A percentile compares a stretch with the other conserved stretches of the same genome.
phyloP scores from a whole-genome alignment of 1,284 basidiomycete genomes.

The Cerioporus squamosus region DNA sequence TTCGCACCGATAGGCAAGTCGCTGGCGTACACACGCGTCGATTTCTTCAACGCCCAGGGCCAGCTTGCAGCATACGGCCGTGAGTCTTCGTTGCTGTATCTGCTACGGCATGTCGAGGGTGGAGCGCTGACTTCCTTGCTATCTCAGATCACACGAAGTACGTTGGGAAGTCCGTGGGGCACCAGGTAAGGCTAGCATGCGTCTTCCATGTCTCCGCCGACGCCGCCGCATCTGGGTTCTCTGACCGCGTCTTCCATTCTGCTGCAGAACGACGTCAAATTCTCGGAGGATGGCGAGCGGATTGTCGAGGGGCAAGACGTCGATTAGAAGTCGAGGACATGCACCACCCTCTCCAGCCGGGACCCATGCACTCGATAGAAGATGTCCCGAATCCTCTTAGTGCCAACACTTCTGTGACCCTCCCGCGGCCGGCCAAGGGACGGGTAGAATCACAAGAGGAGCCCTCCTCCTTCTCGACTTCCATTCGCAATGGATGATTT shows the following conservation, averaged over 20 bases:
- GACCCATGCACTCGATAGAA: background rate
- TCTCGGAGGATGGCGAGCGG: conserved; percentile 77
- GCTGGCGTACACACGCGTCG: conserved; percentile 81
- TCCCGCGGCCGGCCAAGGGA: no score
- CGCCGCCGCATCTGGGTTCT: background rate
- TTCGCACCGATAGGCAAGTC: conserved; percentile 62
- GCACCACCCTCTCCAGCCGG: background rate
- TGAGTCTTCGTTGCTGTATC: conserved; percentile 39
- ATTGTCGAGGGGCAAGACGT: conserved; percentile 71
- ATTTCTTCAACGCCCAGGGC: conserved; percentile 73
- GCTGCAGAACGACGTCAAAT: conserved; percentile 74
- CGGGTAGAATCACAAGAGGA: background rate
- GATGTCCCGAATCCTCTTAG: background rate
- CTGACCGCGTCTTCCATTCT: conserved; percentile 5
- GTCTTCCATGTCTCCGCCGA: background rate
- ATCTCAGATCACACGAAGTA: conserved; percentile 85
- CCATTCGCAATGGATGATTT: background rate
- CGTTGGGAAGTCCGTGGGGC: conserved; percentile 73
- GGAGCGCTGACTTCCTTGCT: background rate
- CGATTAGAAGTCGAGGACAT: conserved; percentile 29
- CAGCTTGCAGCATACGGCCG: conserved; percentile 86
- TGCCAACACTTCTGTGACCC: no score
- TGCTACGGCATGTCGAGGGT: background rate
- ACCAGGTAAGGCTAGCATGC: conserved; percentile 49
- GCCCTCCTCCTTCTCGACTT: background rate